Percentiles rank a stretch among this genome's conserved stretches.
Evolutionary conservation across 495 filamentous ascomycete species (phyloP).

Genomic region (Xylaria sp.): DNA sequence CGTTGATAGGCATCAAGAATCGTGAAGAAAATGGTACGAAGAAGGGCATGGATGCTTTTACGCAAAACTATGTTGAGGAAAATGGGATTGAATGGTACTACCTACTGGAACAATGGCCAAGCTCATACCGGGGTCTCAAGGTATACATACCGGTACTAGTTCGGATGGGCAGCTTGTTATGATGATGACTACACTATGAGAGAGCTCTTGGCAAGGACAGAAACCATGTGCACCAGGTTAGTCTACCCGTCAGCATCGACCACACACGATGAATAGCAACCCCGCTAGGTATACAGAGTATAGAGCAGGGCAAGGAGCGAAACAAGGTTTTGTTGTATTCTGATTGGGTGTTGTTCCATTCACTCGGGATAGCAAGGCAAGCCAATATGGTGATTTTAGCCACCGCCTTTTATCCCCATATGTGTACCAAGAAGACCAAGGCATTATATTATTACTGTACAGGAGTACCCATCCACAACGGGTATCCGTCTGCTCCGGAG

Average conservation of each 20-base stretch:
- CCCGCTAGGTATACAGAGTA: constrained; percentile 1
- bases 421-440: background rate
- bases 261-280: background rate
- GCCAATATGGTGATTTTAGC: background rate
- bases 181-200: background rate
- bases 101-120: background rate
- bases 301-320: constrained; percentile 1
- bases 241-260: background rate
- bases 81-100: no score
- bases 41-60: constrained; percentile 2
- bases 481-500: constrained; percentile 3
- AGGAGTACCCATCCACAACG: background rate
- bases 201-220: background rate
- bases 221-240: background rate
- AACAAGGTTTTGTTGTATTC: background rate
- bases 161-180: background rate
- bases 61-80: background rate
- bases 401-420: background rate
- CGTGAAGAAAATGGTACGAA: constrained; percentile 14
- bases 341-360: background rate
- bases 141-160: no score
- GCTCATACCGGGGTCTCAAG: background rate
- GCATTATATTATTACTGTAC: background rate
- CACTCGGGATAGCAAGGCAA: background rate
- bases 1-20: constrained; percentile 23